Conservation (phyloP, 2,329 filamentous ascomycete species). For the Coniochaeta sp. region DNA sequence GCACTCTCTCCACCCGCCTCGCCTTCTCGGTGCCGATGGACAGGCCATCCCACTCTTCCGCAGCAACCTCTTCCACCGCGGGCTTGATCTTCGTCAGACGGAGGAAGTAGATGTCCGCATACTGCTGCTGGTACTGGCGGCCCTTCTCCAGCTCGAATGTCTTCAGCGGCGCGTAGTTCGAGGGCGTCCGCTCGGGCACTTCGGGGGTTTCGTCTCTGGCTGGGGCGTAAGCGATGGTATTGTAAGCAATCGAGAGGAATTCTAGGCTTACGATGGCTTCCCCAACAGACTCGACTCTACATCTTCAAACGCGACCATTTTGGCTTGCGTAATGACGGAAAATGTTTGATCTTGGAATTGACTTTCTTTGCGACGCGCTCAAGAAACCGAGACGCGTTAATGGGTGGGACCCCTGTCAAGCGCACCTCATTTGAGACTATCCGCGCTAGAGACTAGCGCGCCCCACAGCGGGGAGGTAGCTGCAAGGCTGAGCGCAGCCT, state of each 20-base stretch:
- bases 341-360: background rate
- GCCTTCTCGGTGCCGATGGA: conserved; percentile 71
- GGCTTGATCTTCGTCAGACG: conserved; percentile 84
- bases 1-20: conserved; percentile 73
- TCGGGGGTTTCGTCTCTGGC: conserved; percentile 27
- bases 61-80: conserved; percentile 66
- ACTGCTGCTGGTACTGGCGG: conserved; percentile 86
- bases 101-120: conserved; percentile 95
- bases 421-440: background rate
- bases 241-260: conserved; percentile 10
- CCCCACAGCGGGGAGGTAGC: background rate
- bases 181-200: conserved; percentile 40
- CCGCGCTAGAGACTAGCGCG: background rate
- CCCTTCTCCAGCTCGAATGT: conserved; percentile 67
- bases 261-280: conserved; percentile 37
- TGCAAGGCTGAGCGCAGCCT: conserved; percentile 3
- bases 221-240: conserved; percentile 11
- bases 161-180: conserved; percentile 65
- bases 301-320: conserved; percentile 39
- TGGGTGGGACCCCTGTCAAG: background rate
- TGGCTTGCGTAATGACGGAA: conserved; percentile 7
- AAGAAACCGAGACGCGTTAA: background rate
- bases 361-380: background rate
- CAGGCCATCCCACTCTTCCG: conserved; percentile 69
- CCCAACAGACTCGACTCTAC: conserved; percentile 36